Percentiles rank a stretch among this genome's conserved stretches.
Conservation (phyloP, 129 eudicot genomes). For the Oenanthe sinensis region DNA sequence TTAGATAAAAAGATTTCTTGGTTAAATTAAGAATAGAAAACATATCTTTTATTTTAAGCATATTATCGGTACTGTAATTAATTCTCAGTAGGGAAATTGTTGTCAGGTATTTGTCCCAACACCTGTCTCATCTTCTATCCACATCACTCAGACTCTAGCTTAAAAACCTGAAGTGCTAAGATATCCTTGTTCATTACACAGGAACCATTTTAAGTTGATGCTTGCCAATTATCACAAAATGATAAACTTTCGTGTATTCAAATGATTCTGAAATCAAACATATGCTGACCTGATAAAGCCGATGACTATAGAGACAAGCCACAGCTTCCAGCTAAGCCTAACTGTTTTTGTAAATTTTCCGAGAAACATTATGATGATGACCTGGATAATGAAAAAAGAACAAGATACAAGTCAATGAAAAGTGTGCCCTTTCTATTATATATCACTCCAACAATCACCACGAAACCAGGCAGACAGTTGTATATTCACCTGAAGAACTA, state of each 20-base stretch:
- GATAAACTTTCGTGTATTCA: not conserved
- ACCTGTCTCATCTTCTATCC: not conserved
- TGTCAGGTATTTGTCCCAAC: not conserved
- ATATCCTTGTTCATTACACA: not conserved
- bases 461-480: not conserved
- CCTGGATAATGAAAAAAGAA: slow-evolving; percentile 23
- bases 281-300: slow-evolving; percentile 57
- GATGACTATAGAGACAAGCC: slow-evolving; percentile 65
- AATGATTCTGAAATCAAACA: not conserved
- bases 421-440: not conserved
- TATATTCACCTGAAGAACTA: slow-evolving; percentile 56
- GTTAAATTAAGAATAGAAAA: not conserved
- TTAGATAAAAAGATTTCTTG: no score
- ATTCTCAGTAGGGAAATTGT: not conserved
- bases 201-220: not conserved
- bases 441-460: not conserved
- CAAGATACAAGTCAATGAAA: not conserved
- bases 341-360: slow-evolving; percentile 72
- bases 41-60: not conserved
- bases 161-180: not conserved
- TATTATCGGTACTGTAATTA: not conserved
- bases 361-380: slow-evolving; percentile 64
- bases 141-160: not conserved
- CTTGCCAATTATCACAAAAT: not conserved
- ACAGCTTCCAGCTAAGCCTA: slow-evolving; percentile 71